phyloP scores from a whole-genome alignment of 2,329 filamentous ascomycete species.

The Scytalidium sp. region DNA sequence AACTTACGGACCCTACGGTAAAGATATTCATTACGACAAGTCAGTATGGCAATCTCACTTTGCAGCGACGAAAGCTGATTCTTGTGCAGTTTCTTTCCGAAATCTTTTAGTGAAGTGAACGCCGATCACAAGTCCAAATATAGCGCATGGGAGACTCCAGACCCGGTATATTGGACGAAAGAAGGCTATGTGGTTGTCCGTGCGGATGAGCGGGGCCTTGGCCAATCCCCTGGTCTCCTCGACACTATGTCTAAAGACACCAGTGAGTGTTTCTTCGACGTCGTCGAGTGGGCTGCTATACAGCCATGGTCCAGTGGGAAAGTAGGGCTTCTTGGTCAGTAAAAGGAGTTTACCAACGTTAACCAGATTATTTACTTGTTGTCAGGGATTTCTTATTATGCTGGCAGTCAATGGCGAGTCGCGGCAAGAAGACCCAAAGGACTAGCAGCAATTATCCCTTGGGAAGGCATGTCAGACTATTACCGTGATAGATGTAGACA shows the following conservation, averaged over 20 bases:
- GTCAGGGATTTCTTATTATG: slow-evolving; percentile 35
- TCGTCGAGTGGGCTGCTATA: slow-evolving; percentile 48
- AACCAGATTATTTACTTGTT: slow-evolving; percentile 48
- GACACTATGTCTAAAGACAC: slow-evolving; percentile 52
- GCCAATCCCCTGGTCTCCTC: slow-evolving; percentile 48
- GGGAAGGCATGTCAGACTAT: slow-evolving; percentile 55
- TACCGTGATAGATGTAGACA: slow-evolving; percentile 56
- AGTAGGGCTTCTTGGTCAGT: slow-evolving; percentile 47
- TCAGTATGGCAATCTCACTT: slow-evolving; percentile 22
- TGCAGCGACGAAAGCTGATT: background rate
- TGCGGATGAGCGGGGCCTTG: slow-evolving; percentile 48
- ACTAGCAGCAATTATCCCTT: slow-evolving; percentile 47
- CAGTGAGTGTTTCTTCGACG: slow-evolving; percentile 48
- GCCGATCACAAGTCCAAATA: slow-evolving; percentile 37
- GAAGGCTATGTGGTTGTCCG: slow-evolving; percentile 39
- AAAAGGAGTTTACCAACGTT: slow-evolving; percentile 35
- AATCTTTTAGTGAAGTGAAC: slow-evolving; percentile 44
- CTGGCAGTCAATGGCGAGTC: slow-evolving; percentile 48
- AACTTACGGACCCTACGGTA: slow-evolving; percentile 73
- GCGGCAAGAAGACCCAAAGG: slow-evolving; percentile 49
- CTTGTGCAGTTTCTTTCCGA: slow-evolving; percentile 40
- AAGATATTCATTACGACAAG: slow-evolving; percentile 64
- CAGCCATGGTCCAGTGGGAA: slow-evolving; percentile 49
- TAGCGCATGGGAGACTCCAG: slow-evolving; percentile 41
- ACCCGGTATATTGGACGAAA: slow-evolving; percentile 39